phyloP scores from a whole-genome alignment of 208 protist species.

The Acanthamoeba culbertsoni region DNA sequence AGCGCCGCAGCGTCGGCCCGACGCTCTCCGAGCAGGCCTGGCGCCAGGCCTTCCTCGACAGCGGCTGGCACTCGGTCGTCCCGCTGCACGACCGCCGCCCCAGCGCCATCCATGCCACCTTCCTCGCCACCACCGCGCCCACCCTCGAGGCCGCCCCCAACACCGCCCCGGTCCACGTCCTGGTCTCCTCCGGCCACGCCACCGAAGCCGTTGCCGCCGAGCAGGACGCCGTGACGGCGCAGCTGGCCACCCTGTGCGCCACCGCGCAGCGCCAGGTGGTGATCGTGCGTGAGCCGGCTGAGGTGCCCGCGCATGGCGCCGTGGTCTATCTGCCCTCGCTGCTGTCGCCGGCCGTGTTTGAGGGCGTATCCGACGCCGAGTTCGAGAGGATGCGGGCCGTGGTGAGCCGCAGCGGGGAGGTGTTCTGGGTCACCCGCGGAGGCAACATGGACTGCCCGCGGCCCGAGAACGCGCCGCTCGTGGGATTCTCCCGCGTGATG shows the following conservation, averaged over 20 bases:
- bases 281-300: not conserved
- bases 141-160: not conserved
- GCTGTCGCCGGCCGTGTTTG: not conserved
- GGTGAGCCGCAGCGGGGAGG: not conserved
- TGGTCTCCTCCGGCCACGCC: not conserved
- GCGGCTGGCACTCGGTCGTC: not conserved
- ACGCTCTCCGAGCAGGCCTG: not conserved
- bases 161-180: not conserved
- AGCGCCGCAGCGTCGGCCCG: constrained; percentile 10
- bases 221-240: not conserved
- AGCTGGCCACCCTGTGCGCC: not conserved
- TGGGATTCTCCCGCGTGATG: constrained; percentile 15
- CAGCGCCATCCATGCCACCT: not conserved
- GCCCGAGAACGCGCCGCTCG: not conserved
- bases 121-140: not conserved
- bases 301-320: not conserved
- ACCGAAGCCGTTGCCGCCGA: too few species aligned
- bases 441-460: not conserved
- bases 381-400: not conserved
- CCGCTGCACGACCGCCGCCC: not conserved
- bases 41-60: not conserved
- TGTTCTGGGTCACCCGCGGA: not conserved
- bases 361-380: constrained; percentile 3
- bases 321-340: not conserved
- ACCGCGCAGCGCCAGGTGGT: not conserved